Evolutionary conservation across 1,139 yeast genomes (phyloP), one percentile per base, ranked within the genome.

Genomic region (Taphrina flavorubra): DNA sequence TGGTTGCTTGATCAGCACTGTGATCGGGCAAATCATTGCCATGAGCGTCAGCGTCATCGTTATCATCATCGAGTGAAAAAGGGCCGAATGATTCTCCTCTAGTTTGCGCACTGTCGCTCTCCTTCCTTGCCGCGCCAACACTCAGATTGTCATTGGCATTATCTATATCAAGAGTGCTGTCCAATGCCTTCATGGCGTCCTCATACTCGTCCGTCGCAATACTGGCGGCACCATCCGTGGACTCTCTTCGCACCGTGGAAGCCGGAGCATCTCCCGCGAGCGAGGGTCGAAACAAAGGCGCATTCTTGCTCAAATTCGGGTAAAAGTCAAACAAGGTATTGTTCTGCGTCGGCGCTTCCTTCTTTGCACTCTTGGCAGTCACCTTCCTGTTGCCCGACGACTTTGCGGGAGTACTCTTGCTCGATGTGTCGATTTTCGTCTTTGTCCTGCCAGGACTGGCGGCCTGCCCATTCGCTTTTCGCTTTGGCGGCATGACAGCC

Each of bases 271-370:
- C 66, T 0, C 42, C 66, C 3, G 42, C 60, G 4, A 62, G 34
- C 14, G 61, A 10, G 6, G 67, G 53, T 6, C 67, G 58, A 36
- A 63, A 63, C 18, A 63, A 44, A 6, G 67, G 67, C 18, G 67
- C 67, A 63, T 63, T 57, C 42, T 63, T 63, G 36, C 61, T 46
- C 56, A 63, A 46, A 39, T 63, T 63, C 14, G 67, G 67, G 34
- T 63, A 63, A 39, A 63, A 63, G 39, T 63, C 67, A 36, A 63
- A 63, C 42, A 63, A 47, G 1, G 67, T 63, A 31, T 55, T 63
- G 16, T 42, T 25, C 25, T 55, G 67, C 40, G 39, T 14, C 11
- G 47, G 56, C 6, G 37, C 56, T 13, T 40, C 53, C 20, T 63
- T 55, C 53, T 58, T 58, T 4, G 34, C 49, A 8, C 34, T 25